Percentiles rank a stretch among this genome's conserved stretches.
Conservation (phyloP, 305 asterid genomes). For the Solanum hybrid region DNA sequence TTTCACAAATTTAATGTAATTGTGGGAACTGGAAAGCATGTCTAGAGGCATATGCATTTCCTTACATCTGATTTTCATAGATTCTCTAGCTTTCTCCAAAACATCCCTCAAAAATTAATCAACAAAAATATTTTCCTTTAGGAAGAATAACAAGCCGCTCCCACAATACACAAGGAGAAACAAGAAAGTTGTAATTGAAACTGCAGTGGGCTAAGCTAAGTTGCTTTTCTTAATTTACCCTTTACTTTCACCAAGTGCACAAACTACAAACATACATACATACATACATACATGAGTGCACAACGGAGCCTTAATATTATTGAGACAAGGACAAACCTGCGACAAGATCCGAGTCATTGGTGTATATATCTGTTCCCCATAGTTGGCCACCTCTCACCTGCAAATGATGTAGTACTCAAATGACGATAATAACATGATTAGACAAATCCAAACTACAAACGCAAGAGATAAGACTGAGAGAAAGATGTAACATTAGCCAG, state of each 20-base stretch:
- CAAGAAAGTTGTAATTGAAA: not conserved
- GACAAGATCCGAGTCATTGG: conserved; percentile 96
- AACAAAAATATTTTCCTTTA: not conserved
- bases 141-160: not conserved
- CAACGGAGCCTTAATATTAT: not conserved
- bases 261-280: not conserved
- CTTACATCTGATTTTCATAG: not conserved
- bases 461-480: not conserved
- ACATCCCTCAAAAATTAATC: not conserved
- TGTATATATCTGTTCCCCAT: conserved; percentile 96
- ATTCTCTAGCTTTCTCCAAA: not conserved
- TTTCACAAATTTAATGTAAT: not conserved
- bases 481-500: not conserved
- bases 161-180: not conserved
- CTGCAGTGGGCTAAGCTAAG: not conserved
- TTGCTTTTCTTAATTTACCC: not conserved
- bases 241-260: not conserved
- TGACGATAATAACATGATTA: conserved; percentile 7
- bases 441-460: conserved; percentile 3
- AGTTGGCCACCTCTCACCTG: conserved; percentile 97
- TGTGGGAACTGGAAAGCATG: not conserved
- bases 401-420: conserved; percentile 24
- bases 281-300: not conserved
- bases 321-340: conserved; percentile 56
- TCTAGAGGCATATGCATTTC: not conserved